Base-by-base conservation (phyloP, 1,139 yeast species). In the Candida sanyaensis region DNA sequence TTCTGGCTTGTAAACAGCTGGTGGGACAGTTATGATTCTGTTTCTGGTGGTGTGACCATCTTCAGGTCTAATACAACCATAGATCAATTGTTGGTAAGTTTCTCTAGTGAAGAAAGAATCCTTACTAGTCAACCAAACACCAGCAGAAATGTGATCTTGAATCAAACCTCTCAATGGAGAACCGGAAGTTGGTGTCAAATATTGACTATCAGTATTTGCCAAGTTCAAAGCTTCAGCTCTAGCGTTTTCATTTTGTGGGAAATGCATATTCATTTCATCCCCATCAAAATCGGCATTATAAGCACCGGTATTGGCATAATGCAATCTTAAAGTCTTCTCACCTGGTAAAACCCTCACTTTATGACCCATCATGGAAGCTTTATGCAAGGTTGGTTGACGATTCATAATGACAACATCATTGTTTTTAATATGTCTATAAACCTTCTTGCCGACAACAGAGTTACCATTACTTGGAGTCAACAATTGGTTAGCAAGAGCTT, bases 351-450 rank as follows among this genome's bases (percentile, higher is more conserved):
- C 98, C 61, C 97, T 83, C 41, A 93, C 99, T 65, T 87, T 89
- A 72, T 95, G 99, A 58, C 99, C 99, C 99, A 95, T 95, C 97
- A 95, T 95, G 28, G 99, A 95, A 45, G 99, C 99, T 72, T 95
- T 95, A 75, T 95, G 99, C 68, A 95, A 80, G 23, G 99, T 92
- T 45, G 99, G 99, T 75, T 95, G 99, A 76, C 99, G 91, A 74
- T 95, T 95, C 98, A 95, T 93, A 43, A 95, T 72, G 39, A 95
- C 99, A 53, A 93, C 95, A 71, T 95, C 99, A 55, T 91, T 87
- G 71, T 95, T 92, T 55, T 88, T 86, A 64, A 95, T 89, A 64
- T 95, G 99, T 66, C 99, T 84, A 67, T 78, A 86, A 42, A 95
- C 99, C 71, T 93, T 95, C 65, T 95, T 95, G 73, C 90, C 91